Base-by-base conservation (phyloP, 805 yeast species). In the Yarrowia sp. region DNA sequence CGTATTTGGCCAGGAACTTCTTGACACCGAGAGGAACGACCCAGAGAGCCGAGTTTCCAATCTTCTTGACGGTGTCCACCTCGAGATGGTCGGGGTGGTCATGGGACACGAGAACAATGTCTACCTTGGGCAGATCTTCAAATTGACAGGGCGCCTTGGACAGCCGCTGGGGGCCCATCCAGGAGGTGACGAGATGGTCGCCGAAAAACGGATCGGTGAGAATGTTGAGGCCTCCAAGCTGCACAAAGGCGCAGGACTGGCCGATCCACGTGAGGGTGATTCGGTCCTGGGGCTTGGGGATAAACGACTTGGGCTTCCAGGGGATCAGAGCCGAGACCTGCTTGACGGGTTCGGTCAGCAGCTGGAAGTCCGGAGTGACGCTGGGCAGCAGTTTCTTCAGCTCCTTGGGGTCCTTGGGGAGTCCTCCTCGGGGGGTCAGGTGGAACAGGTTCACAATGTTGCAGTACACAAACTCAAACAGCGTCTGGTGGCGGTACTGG, bases 81-180 rank as follows among this genome's bases (percentile, higher is more conserved):
- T 94, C 98, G 53, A 94, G 78, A 78, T 94, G 98, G 76, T 94
- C 98, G 1, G 98, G 98, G 74, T 94, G 98, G 75, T 94, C 93
- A 76, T 94, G 98, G 1, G 96, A 89, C 0, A 94, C 96, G 20
- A 94, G 74, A 0, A 92, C 87, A 68, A 87, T 85, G 70, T 91
- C 87, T 0, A 92, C 89, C 47, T 79, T 77, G 12, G 92, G 90
- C 13, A 93, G 81, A 19, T 87, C 87, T 0, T 83, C 82, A 12
- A 90, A 74, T 14, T 79, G 70, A 77, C 91, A 84, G 0, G 98
- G 97, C 17, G 91, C 80, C n/a, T 87, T 86, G 0, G 89, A 83
- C n/a, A 93, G 84, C 71, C 98, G 81, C 74, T 87, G 87, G 7
- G 98, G 98, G 0, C 98, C 98, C 19, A 91, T 70, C 2, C 80